Percentiles rank a stretch among this genome's conserved stretches.
Evolutionary conservation across 192 early-diverging fungal species (phyloP).

Genomic region (Umbelopsis sp.): DNA sequence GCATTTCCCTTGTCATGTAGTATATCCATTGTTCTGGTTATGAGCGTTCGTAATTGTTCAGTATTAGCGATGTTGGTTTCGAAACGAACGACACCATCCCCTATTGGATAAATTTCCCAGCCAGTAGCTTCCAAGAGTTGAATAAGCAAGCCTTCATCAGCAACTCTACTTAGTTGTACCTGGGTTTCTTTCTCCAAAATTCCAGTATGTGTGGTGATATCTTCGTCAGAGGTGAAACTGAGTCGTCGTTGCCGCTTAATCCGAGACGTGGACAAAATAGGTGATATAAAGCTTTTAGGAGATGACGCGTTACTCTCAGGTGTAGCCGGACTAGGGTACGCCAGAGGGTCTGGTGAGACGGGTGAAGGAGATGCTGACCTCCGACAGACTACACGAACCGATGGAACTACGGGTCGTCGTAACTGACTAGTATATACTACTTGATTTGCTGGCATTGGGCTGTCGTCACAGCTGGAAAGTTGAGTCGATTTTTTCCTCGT

Average conservation of each 20-base stretch:
- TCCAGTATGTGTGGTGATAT: neutral
- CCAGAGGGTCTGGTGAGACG: neutral
- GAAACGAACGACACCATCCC: neutral
- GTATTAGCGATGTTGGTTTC: conserved; percentile 1
- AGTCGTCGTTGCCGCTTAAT: neutral
- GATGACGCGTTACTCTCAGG: neutral
- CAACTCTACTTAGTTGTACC: neutral
- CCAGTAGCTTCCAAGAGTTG: neutral
- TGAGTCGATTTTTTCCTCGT: neutral
- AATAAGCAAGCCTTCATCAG: neutral
- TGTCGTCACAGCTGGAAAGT: neutral
- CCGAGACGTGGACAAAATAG: neutral
- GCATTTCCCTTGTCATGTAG: neutral
- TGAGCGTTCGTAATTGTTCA: neutral
- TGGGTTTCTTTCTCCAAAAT: neutral
- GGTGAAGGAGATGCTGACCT: neutral
- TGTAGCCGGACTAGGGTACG: conserved; percentile 5
- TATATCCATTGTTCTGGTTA: neutral
- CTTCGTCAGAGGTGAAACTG: conserved; percentile 8
- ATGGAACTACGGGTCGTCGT: neutral
- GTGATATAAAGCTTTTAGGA: neutral
- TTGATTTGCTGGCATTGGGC: neutral
- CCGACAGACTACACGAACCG: neutral
- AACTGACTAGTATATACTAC: neutral
- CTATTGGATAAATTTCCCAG: neutral